Conservation (phyloP, 768 basidiomycete genomes). For the Panaeolus cyanescens region DNA sequence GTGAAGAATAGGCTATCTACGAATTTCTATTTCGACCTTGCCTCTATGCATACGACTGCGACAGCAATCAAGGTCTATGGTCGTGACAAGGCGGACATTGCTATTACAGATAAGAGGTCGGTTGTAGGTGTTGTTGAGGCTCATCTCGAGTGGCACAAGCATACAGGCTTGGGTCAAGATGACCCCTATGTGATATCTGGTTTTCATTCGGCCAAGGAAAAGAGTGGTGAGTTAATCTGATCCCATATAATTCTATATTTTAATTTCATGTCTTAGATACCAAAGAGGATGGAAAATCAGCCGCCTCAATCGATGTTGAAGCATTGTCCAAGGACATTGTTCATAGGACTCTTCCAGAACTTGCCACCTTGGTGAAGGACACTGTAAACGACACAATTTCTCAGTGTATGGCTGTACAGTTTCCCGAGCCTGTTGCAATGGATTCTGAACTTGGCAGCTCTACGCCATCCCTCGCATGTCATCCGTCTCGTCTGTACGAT, state of each 20-base stretch:
- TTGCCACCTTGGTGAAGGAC: neutral
- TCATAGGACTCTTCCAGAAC: neutral
- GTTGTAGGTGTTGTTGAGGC: slow-evolving; percentile 4
- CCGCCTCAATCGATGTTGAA: neutral
- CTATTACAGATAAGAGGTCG: neutral
- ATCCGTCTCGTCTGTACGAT: slow-evolving; percentile 3
- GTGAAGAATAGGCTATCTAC: neutral
- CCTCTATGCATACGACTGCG: slow-evolving; percentile 3
- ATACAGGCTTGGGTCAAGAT: slow-evolving; percentile 7
- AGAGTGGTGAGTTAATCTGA: too few species aligned
- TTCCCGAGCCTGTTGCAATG: slow-evolving; percentile 6
- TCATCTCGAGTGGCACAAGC: slow-evolving; percentile 11
- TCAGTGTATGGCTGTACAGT: neutral
- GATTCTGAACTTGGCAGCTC: neutral
- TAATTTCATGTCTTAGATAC: neutral
- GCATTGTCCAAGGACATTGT: too few species aligned
- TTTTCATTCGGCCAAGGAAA: too few species aligned
- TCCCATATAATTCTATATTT: neutral
- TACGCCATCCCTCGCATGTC: neutral
- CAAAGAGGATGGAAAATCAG: neutral
- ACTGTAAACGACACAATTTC: slow-evolving; percentile 12
- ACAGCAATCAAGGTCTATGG: slow-evolving; percentile 2
- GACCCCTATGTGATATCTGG: neutral
- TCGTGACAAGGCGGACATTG: neutral
- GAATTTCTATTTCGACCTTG: slow-evolving; percentile 6